Evolutionary conservation across 2,329 filamentous ascomycete species (phyloP).

Genomic region (Zymoseptoria tritici): DNA sequence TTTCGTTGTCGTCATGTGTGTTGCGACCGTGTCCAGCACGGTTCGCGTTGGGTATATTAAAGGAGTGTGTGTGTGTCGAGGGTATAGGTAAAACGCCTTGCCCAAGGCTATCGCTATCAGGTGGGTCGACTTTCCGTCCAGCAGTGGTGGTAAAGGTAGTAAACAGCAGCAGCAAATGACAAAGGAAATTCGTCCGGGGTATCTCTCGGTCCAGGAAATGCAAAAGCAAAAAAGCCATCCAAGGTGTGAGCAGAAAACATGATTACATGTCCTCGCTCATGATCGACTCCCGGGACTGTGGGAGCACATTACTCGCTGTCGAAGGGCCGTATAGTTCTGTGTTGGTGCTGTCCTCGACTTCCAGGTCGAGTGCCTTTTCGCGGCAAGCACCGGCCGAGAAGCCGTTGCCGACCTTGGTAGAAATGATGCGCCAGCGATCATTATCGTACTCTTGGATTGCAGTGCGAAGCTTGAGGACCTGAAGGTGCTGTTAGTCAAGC

Average conservation of each 20-base stretch:
- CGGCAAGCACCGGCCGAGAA: constrained; percentile 83
- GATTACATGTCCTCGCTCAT: background rate
- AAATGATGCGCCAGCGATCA: constrained; percentile 88
- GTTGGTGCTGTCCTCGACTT: constrained; percentile 12
- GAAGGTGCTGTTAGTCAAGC: constrained; percentile 22
- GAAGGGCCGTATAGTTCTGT: background rate
- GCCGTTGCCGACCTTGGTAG: constrained; percentile 81
- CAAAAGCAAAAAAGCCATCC: background rate
- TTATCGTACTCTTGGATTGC: constrained; percentile 79
- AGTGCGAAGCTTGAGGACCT: constrained; percentile 71
- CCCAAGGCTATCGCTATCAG: background rate
- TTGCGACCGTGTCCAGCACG: background rate
- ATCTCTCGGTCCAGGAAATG: background rate
- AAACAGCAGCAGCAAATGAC: background rate
- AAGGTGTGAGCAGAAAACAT: background rate
- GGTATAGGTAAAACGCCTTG: background rate
- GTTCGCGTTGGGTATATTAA: background rate
- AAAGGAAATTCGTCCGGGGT: background rate
- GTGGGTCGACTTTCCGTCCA: background rate
- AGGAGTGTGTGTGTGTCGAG: background rate
- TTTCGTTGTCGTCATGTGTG: background rate
- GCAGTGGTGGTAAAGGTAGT: background rate
- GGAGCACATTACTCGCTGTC: background rate
- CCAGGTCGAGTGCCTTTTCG: constrained; percentile 64
- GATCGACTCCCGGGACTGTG: background rate